Base-by-base conservation (phyloP, 805 yeast species). In the Saccharomyces mikatae region DNA sequence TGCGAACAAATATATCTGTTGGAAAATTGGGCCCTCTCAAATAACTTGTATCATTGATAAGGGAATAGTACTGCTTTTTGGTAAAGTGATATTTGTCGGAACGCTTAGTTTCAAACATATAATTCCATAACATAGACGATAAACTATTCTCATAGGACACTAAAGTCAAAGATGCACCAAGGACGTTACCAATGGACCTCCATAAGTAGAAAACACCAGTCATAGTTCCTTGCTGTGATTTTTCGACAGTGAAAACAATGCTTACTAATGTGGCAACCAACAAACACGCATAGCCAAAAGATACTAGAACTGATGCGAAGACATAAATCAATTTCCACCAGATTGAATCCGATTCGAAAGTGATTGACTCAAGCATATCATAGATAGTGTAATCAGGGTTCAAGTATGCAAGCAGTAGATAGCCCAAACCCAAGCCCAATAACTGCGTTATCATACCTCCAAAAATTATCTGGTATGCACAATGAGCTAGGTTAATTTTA, bases 181-280 rank as follows among this genome's bases (percentile, higher is more conserved):
- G 56, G 11, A 76, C 78, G 49, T 74, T 73, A 21, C 81, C 82
- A 51, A 76, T 65, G 3, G 82, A 77, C 58, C 81, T 69, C 70
- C 79, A 77, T 51, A 78, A 61, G 56, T 78, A 77, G 60, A 75
- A 77, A 67, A 77, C 71, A 47, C 81, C 80, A 0, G 79, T 76
- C 50, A 76, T 75, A 2, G 77, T 68, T 13, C 80, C 80, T 61
- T 77, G 82, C 54, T 74, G 71, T 28, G 75, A 71, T 52, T 69
- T 64, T 5, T 78, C 78, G 30, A 76, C 75, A 21, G 72, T 68
- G 49, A 74, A 77, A 14, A 78, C 78, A 41, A 75, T 77, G 51
- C 77, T 66, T 0, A 87, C 84, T 41, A 83, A 76, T 0, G 89
- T 84, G 47, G 86, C 70, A 62, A 83, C 79, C 9, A 80, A 69